phyloP scores from a whole-genome alignment of 345 rosid species.

The Pugionium dolabratum region DNA sequence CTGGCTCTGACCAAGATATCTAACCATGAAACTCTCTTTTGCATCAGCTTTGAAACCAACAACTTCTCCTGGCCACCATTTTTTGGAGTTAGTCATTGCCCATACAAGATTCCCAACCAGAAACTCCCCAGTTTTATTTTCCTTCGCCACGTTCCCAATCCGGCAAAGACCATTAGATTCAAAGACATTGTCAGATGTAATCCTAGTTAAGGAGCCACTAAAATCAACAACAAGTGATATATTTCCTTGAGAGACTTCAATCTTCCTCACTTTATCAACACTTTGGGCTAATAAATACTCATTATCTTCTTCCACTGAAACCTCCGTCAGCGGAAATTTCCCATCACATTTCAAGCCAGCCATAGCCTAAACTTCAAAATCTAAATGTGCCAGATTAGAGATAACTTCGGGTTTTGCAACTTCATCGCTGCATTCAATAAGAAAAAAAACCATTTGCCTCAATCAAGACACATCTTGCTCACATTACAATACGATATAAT shows the following conservation, averaged over 20 bases:
- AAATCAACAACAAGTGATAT: slow-evolving; percentile 75
- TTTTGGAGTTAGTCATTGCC: slow-evolving; percentile 58
- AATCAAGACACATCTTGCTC: slow-evolving; percentile 20
- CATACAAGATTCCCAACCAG: slow-evolving; percentile 75
- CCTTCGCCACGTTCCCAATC: slow-evolving; percentile 24
- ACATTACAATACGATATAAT: no score
- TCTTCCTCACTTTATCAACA: slow-evolving; percentile 43
- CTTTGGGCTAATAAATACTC: no score
- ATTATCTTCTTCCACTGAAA: slow-evolving; percentile 40
- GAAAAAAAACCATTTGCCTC: not conserved
- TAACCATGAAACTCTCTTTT: slow-evolving; percentile 49
- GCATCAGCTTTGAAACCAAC: slow-evolving; percentile 42
- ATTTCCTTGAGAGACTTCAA: slow-evolving; percentile 55
- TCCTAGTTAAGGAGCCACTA: slow-evolving; percentile 42
- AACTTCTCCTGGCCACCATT: slow-evolving; percentile 94
- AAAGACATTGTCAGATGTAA: slow-evolving; percentile 22
- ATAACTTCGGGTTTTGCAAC: slow-evolving; percentile 54
- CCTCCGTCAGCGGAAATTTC: no score
- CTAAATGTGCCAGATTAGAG: slow-evolving; percentile 35
- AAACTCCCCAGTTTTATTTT: slow-evolving; percentile 38
- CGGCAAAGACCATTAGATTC: slow-evolving; percentile 29
- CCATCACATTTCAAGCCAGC: slow-evolving; percentile 20
- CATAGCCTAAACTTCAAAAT: slow-evolving; percentile 25
- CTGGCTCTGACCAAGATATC: slow-evolving; percentile 52
- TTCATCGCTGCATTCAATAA: slow-evolving; percentile 45